These are phyloP conservation scores for Wallacemonas rigidus DNA, from an alignment of 208 protist genomes.

Conservation along the genomic window DNA sequence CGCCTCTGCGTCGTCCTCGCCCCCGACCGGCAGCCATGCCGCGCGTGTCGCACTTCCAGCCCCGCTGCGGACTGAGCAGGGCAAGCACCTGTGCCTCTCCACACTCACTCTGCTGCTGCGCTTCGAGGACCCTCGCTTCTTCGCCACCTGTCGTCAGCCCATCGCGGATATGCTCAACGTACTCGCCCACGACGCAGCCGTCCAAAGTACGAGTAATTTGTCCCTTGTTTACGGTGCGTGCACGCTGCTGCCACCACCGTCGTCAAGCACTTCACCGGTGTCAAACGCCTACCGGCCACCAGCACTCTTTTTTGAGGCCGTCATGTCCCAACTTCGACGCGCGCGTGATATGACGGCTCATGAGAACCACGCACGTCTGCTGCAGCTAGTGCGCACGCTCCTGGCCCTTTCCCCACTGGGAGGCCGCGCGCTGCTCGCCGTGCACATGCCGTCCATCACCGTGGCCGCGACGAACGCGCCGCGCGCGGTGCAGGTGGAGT, in stretches of 20 bases:
- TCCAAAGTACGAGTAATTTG: neutral
- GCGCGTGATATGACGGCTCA: constrained; percentile 51
- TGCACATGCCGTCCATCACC: constrained; percentile 72
- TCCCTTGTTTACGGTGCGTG: constrained; percentile 12
- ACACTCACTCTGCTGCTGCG: constrained; percentile 31
- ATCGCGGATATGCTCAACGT: constrained; percentile 8
- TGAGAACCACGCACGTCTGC: constrained; percentile 37
- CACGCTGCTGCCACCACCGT: constrained; percentile 18
- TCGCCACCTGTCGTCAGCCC: constrained; percentile 13
- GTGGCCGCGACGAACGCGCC: constrained; percentile 56
- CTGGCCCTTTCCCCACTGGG: constrained; percentile 58
- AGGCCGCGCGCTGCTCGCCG: constrained; percentile 48
- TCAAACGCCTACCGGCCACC: constrained; percentile 28
- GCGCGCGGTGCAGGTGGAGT: constrained; percentile 56
- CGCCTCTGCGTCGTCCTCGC: neutral
- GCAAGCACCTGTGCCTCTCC: constrained; percentile 20
- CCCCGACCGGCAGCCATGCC: neutral
- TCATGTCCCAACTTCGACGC: constrained; percentile 54
- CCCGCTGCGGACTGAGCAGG: constrained; percentile 5
- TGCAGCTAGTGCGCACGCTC: constrained; percentile 49
- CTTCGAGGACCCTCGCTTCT: constrained; percentile 34
- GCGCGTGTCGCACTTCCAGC: neutral
- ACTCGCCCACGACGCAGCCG: neutral
- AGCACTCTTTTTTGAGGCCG: constrained; percentile 41
- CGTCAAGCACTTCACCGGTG: constrained; percentile 21